Evolutionary conservation across 1,139 yeast species (phyloP).

Genomic region (Candida tropicalis): DNA sequence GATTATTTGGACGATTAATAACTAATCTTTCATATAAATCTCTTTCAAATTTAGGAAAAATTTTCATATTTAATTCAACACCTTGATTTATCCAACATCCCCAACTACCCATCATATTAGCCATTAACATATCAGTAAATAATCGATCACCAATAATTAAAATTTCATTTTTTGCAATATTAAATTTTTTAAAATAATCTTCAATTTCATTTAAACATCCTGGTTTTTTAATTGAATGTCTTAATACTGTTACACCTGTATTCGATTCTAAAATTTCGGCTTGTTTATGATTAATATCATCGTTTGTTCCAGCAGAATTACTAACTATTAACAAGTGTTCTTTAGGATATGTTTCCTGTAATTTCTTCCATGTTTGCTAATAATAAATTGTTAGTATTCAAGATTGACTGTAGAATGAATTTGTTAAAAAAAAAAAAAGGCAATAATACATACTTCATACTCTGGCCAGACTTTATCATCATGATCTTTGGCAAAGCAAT

Average conservation of each 20-base stretch:
- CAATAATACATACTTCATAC: conserved; percentile 46
- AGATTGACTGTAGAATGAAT: too few species aligned
- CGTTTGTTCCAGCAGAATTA: conserved; percentile 91
- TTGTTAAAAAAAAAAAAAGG: too few species aligned
- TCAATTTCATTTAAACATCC: conserved; percentile 79
- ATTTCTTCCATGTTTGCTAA: conserved; percentile 55
- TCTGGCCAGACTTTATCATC: conserved; percentile 80
- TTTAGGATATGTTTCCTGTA: conserved; percentile 61
- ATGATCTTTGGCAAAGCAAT: conserved; percentile 88
- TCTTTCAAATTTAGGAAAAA: conserved; percentile 58
- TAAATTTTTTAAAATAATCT: conserved; percentile 53
- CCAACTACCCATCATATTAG: conserved; percentile 87
- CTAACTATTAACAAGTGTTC: conserved; percentile 79
- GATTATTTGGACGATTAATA: conserved; percentile 21
- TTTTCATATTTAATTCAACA: conserved; percentile 56
- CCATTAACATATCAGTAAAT: conserved; percentile 91
- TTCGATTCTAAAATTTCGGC: conserved; percentile 65
- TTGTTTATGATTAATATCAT: conserved; percentile 61
- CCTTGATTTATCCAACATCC: conserved; percentile 86
- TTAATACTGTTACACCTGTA: conserved; percentile 76
- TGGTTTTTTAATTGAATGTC: conserved; percentile 85
- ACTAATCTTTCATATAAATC: conserved; percentile 37
- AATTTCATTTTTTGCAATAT: conserved; percentile 62
- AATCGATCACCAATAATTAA: conserved; percentile 89
- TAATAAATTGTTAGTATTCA: conserved; percentile 5